These are phyloP conservation scores for Apiospora koreana DNA, from an alignment of 2,329 filamentous ascomycete genomes.

Conservation along the genomic window DNA sequence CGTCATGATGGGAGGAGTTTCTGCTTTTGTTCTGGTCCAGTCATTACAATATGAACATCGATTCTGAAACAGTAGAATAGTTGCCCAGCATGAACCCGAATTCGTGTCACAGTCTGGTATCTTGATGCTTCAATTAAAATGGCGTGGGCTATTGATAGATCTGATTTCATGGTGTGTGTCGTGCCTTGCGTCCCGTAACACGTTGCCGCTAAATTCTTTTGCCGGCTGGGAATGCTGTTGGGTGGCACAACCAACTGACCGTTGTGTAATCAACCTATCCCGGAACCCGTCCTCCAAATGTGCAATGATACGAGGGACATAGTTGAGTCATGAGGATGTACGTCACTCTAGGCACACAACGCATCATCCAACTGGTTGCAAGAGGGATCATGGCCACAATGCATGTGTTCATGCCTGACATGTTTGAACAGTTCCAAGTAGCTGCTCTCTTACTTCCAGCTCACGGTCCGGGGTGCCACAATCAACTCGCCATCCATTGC, in stretches of 20 bases:
- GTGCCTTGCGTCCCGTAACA: slow-evolving; percentile 2
- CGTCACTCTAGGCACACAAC: background rate
- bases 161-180: slow-evolving; percentile 1
- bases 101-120: slow-evolving; percentile 7
- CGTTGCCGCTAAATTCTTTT: background rate
- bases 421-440: background rate
- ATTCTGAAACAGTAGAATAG: slow-evolving; percentile 4
- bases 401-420: background rate
- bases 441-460: background rate
- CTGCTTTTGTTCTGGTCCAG: background rate
- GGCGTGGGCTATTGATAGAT: slow-evolving; percentile 1
- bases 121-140: background rate
- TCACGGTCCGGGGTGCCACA: background rate
- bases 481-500: background rate
- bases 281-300: background rate
- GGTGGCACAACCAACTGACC: background rate
- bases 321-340: background rate
- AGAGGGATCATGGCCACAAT: background rate
- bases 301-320: background rate
- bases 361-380: background rate
- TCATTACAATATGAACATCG: background rate
- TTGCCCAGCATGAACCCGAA: slow-evolving; percentile 8
- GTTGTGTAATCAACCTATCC: background rate
- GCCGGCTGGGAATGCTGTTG: background rate
- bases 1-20: background rate